Base-by-base conservation (phyloP, 768 basidiomycete species). In the Phanerochaete sordida region DNA sequence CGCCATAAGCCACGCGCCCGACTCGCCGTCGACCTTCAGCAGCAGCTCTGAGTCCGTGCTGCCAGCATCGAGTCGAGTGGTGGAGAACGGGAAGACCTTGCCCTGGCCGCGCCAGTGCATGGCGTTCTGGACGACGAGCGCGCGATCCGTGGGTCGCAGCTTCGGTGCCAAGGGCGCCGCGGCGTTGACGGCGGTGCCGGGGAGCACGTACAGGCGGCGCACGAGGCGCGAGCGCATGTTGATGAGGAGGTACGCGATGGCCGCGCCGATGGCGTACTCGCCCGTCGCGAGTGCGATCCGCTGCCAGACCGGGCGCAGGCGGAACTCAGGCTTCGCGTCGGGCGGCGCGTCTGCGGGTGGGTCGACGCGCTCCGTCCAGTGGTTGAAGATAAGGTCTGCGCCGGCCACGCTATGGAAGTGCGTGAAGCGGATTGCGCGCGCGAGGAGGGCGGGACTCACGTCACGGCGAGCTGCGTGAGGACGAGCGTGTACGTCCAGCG, bases 401-500 rank as follows among this genome's bases (percentile, higher is more conserved):
- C 61, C 59, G 1, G 61, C 24, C 11, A 59, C 57, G 19, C 69
- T 70, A 21, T 37, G 11, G 37, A 45, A n/a, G 12, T 13, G 16
- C 27, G 31, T 49, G 28, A 51, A 51, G 19, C 19, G 11, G 39
- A n/a, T 19, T 9, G 39, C 4, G 39, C 3, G 6, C 21, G 51
- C 31, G 54, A 13, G 19, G 43, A 39, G 24, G 8, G 39, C 2
- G 27, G 30, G 44, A 67, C 70, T 54, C 30, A 71, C 70, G 65
- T 66, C 44, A 65, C 45, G 23, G 65, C 54, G 28, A 69, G 24
- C 46, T 69, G 66, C 16, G 64, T 61, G 1, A 56, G 43, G 11
- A 68, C 64, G n/a, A 71, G 53, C 44, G 64, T 57, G 43, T 62
- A 68, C 6, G 68, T 68, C 64, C 65, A 71, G 39, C 39, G 39